Conservation (phyloP, 371 early-diverging fungal species). For the Ecytonucleospora hepatopenaei region DNA sequence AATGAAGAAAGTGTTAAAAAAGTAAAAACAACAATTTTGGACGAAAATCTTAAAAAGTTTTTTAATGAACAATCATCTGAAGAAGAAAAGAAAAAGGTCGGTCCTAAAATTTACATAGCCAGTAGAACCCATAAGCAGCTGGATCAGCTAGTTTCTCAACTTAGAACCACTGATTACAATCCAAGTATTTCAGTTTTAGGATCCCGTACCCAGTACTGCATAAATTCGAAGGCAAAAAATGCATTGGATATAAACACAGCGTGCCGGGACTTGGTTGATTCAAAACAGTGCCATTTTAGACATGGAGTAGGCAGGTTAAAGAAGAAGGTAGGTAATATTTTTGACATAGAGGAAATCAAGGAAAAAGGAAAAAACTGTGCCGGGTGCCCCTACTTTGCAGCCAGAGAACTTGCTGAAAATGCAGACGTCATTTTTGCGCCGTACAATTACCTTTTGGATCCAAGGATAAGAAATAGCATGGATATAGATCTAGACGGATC, state of each 20-base stretch:
- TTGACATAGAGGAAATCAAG: slow-evolving; percentile 59
- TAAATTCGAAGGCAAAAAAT: slow-evolving; percentile 67
- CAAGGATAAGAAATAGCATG: slow-evolving; percentile 57
- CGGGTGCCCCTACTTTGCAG: slow-evolving; percentile 69
- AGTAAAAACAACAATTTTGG: slow-evolving; percentile 15
- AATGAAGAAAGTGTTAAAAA: neutral
- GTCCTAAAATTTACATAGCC: slow-evolving; percentile 61
- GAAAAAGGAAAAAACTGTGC: slow-evolving; percentile 48
- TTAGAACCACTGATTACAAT: slow-evolving; percentile 66
- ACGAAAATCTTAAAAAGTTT: neutral
- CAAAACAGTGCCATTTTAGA: slow-evolving; percentile 56
- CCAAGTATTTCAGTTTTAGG: slow-evolving; percentile 59
- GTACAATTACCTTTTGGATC: slow-evolving; percentile 76
- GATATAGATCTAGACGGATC: slow-evolving; percentile 57
- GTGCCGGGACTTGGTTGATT: slow-evolving; percentile 66
- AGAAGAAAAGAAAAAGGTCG: slow-evolving; percentile 3
- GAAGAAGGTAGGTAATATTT: slow-evolving; percentile 23
- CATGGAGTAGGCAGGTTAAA: slow-evolving; percentile 27
- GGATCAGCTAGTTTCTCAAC: slow-evolving; percentile 70
- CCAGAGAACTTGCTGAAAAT: slow-evolving; percentile 58
- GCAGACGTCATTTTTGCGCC: slow-evolving; percentile 75
- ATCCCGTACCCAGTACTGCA: slow-evolving; percentile 70
- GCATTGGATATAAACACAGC: slow-evolving; percentile 56
- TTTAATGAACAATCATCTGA: neutral
- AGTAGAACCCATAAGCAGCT: slow-evolving; percentile 83